phyloP scores from a whole-genome alignment of 2,329 filamentous ascomycete genomes.

The Fusarium sp. region DNA sequence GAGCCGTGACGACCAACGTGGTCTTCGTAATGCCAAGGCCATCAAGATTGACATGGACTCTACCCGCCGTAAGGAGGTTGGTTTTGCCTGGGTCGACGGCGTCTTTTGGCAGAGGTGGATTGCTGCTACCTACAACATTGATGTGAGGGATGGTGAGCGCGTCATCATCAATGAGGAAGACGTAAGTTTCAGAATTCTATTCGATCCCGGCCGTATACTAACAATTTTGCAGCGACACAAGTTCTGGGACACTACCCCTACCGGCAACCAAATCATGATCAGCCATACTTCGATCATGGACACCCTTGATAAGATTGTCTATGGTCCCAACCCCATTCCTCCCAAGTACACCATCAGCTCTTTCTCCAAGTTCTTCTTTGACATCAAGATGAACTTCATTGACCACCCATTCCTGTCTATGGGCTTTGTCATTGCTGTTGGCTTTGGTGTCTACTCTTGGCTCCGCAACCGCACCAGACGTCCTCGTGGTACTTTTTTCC shows the following conservation, averaged over 20 bases:
- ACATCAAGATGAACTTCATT: slow-evolving; percentile 68
- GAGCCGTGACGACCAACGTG: slow-evolving; percentile 90
- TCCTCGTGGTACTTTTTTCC: slow-evolving; percentile 69
- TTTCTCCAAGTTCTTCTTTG: slow-evolving; percentile 78
- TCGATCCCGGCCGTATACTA: slow-evolving; percentile 43
- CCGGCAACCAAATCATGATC: slow-evolving; percentile 89
- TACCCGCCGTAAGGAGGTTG: slow-evolving; percentile 86
- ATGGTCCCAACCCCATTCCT: slow-evolving; percentile 76
- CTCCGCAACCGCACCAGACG: slow-evolving; percentile 66
- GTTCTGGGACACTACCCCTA: slow-evolving; percentile 94
- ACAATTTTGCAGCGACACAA: slow-evolving; percentile 76
- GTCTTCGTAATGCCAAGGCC: slow-evolving; percentile 85
- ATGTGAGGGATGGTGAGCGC: slow-evolving; percentile 86
- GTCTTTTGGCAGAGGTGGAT: slow-evolving; percentile 99
- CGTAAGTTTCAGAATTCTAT: slow-evolving; percentile 67
- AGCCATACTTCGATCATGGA: slow-evolving; percentile 92
- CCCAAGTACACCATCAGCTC: slow-evolving; percentile 82
- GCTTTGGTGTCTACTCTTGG: slow-evolving; percentile 65
- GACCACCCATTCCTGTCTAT: slow-evolving; percentile 71
- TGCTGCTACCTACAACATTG: slow-evolving; percentile 91
- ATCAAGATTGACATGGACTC: slow-evolving; percentile 93
- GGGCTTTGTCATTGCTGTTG: slow-evolving; percentile 68
- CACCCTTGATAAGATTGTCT: slow-evolving; percentile 79
- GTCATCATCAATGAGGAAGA: slow-evolving; percentile 98
- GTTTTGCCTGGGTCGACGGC: slow-evolving; percentile 97